Conservation (phyloP, 2,329 filamentous ascomycete species). For the Chalaropsis ovoidea region DNA sequence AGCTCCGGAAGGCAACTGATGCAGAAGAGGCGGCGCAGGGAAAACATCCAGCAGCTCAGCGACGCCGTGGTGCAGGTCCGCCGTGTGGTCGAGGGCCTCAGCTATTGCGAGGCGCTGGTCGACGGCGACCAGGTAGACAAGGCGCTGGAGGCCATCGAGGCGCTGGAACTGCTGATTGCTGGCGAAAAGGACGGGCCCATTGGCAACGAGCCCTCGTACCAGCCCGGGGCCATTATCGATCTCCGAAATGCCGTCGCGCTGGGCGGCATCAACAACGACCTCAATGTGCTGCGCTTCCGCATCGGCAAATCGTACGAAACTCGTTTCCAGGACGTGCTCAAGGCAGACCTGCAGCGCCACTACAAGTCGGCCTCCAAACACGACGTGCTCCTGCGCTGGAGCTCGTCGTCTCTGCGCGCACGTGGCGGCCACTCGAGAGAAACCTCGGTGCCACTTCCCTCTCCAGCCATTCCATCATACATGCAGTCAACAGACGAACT, state of each 20-base stretch:
- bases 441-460: conserved; percentile 31
- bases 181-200: conserved; percentile 49
- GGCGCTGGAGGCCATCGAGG: conserved; percentile 67
- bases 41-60: conserved; percentile 74
- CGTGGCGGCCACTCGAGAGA: conserved; percentile 58
- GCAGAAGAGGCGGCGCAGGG: conserved; percentile 66
- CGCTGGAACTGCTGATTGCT: conserved; percentile 67
- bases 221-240: conserved; percentile 31
- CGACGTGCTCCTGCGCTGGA: conserved; percentile 78
- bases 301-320: conserved; percentile 81
- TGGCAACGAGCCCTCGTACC: conserved; percentile 48
- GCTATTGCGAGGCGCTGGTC: conserved; percentile 67
- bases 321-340: conserved; percentile 65
- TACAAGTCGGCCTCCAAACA: conserved; percentile 58
- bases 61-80: conserved; percentile 76
- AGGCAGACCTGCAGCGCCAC: conserved; percentile 73
- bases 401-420: conserved; percentile 60
- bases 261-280: conserved; percentile 56
- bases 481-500: conserved; percentile 61
- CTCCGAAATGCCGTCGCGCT: conserved; percentile 19
- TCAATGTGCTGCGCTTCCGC: conserved; percentile 63
- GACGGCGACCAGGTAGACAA: conserved; percentile 74
- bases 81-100: conserved; percentile 64
- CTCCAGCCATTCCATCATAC: conserved; percentile 64
- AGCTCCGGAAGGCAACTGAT: conserved; percentile 75